A percentile compares a stretch with the other conserved stretches of the same genome.
Conservation (phyloP, 139 green algal genomes). For the Auxenochlorella pyrenoidosa region DNA sequence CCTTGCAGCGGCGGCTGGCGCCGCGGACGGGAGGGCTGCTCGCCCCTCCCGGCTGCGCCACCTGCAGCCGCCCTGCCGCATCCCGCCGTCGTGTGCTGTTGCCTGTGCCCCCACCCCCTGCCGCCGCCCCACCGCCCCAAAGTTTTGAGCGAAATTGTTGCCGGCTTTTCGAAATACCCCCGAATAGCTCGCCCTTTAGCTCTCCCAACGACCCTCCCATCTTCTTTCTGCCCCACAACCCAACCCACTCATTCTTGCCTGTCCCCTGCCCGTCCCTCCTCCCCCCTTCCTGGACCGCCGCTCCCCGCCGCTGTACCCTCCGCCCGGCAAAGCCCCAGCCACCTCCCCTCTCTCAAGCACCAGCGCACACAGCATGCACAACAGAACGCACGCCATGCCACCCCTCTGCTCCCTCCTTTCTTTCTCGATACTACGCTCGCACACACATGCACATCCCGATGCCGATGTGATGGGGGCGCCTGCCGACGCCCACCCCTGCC, state of each 20-base stretch:
- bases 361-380: background rate
- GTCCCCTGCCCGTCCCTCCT: background rate
- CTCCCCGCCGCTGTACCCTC: background rate
- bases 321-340: background rate
- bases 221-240: background rate
- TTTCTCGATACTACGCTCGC: background rate
- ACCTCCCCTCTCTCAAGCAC: background rate
- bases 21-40: no score
- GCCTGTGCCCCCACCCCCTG: background rate
- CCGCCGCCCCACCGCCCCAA: background rate
- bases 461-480: background rate
- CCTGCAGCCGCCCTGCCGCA: background rate
- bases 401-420: background rate
- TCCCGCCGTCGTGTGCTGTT: background rate
- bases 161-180: background rate
- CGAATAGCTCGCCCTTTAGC: background rate
- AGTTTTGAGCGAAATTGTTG: conserved; percentile 1
- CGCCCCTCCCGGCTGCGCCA: background rate
- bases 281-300: background rate
- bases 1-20: no score
- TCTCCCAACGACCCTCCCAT: background rate
- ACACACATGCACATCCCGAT: background rate
- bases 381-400: background rate
- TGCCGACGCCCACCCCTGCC: background rate
- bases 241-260: background rate